A percentile compares a stretch with the other conserved stretches of the same genome.
These are phyloP conservation scores for Hypericum androsaemum DNA, from an alignment of 345 rosid species.

Conservation along the genomic window DNA sequence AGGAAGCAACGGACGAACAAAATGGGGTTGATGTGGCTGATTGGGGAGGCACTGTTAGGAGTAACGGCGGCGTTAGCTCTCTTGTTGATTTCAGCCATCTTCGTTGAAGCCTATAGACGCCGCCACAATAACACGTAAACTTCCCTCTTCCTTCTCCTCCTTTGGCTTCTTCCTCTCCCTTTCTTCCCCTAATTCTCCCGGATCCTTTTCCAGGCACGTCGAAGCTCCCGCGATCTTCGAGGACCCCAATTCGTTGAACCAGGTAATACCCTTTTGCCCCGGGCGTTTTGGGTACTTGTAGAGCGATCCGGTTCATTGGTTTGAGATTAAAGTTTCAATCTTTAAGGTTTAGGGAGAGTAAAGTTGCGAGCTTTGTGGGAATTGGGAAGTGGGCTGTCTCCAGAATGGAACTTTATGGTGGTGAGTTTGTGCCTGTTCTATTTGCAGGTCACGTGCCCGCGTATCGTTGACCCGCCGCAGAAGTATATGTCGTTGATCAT, in stretches of 20 bases:
- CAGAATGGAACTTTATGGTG: neutral
- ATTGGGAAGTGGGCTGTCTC: neutral
- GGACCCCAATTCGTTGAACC: conserved; percentile 67
- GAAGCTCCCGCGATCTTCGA: conserved; percentile 54
- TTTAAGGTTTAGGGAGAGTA: too few relatives aligned
- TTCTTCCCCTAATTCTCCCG: neutral
- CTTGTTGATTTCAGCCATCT: conserved; percentile 31
- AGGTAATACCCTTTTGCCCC: conserved; percentile 28
- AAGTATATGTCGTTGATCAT: conserved; percentile 76
- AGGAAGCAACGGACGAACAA: neutral
- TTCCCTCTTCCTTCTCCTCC: conserved; percentile 1
- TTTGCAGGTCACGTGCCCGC: conserved; percentile 61
- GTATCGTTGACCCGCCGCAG: conserved; percentile 56
- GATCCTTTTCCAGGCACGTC: conserved; percentile 35
- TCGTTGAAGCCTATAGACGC: conserved; percentile 56
- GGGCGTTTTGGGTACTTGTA: too few relatives aligned
- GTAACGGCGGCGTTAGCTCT: conserved; percentile 18
- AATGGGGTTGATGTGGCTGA: conserved; percentile 42
- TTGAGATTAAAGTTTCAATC: too few relatives aligned
- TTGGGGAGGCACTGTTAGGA: conserved; percentile 28
- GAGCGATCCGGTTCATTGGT: too few relatives aligned
- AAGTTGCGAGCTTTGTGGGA: neutral
- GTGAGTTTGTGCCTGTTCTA: neutral
- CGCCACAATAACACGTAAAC: conserved; percentile 49
- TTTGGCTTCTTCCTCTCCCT: neutral